Conservation (phyloP, 257 asterid genomes). For the Forsythia suspensa region DNA sequence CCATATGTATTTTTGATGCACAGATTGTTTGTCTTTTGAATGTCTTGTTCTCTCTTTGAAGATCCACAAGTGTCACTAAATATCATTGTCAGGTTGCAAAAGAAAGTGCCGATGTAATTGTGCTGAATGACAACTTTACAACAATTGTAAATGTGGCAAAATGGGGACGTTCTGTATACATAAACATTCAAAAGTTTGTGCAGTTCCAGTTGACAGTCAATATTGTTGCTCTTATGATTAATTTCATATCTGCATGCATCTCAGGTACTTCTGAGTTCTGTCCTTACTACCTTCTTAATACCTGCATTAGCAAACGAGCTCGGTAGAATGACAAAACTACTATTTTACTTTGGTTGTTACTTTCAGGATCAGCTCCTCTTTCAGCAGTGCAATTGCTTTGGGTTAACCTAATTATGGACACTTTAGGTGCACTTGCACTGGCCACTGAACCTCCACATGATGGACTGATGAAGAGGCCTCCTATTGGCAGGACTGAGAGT, state of each 20-base stretch:
- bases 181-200: conserved; percentile 95
- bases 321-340: background rate
- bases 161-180: conserved; percentile 99
- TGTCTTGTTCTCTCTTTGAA: background rate
- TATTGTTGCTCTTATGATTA: conserved; percentile 90
- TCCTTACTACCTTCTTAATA: background rate
- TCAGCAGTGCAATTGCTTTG: conserved; percentile 97
- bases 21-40: background rate
- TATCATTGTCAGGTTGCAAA: conserved; percentile 76
- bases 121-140: conserved; percentile 88
- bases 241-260: conserved; percentile 79
- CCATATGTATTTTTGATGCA: background rate
- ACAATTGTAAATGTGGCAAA: conserved; percentile 91
- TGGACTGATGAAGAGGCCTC: conserved; percentile 88
- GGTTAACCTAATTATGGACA: conserved; percentile 99
- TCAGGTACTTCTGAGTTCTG: conserved; percentile 46
- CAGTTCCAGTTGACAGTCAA: conserved; percentile 96
- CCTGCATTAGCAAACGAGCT: background rate
- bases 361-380: conserved; percentile 93
- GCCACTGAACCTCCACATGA: conserved; percentile 98
- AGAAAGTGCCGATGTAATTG: conserved; percentile 95
- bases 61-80: conserved; percentile 4
- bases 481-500: conserved; percentile 62
- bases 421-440: conserved; percentile 95
- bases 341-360: background rate